Percentiles rank a stretch among this genome's conserved stretches.
Evolutionary conservation across 257 asterid genomes (phyloP).

Genomic region (Leonotis leonurus): DNA sequence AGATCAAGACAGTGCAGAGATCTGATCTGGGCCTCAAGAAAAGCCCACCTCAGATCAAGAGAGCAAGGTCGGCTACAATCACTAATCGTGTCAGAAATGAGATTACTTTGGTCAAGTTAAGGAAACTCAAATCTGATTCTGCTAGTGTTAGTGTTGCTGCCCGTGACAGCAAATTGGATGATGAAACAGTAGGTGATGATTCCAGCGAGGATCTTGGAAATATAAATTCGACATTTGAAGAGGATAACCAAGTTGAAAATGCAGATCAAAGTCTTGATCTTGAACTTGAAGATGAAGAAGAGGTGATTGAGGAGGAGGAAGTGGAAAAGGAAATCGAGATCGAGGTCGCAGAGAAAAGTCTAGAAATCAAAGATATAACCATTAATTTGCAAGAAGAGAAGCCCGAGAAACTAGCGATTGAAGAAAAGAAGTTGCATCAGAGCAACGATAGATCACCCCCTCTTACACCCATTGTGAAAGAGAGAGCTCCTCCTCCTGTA

Average conservation of each 20-base stretch:
- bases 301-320: constrained; percentile 22
- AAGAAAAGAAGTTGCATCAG: constrained; percentile 27
- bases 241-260: constrained; percentile 27
- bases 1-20: constrained; percentile 49
- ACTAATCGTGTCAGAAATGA: constrained; percentile 11
- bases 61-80: constrained; percentile 18
- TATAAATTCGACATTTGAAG: constrained; percentile 32
- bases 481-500: constrained; percentile 23
- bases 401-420: constrained; percentile 26
- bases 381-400: constrained; percentile 25
- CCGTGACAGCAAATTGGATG: too few relatives aligned
- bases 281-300: constrained; percentile 1
- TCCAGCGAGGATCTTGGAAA: constrained; percentile 12
- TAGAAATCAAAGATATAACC: constrained; percentile 28
- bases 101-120: constrained; percentile 16
- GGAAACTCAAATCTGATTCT: constrained; percentile 34
- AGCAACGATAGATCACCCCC: constrained; percentile 26
- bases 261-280: not conserved
- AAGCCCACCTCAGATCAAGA: constrained; percentile 37
- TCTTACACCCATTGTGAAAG: constrained; percentile 38
- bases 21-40: constrained; percentile 40
- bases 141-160: constrained; percentile 8
- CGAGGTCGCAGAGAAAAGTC: too few relatives aligned
- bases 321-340: constrained; percentile 27
- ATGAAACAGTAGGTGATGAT: not conserved